A percentile compares a stretch with the other conserved stretches of the same genome.
Evolutionary conservation across 1,284 basidiomycete species (phyloP).

Genomic region (Boletus smithii): DNA sequence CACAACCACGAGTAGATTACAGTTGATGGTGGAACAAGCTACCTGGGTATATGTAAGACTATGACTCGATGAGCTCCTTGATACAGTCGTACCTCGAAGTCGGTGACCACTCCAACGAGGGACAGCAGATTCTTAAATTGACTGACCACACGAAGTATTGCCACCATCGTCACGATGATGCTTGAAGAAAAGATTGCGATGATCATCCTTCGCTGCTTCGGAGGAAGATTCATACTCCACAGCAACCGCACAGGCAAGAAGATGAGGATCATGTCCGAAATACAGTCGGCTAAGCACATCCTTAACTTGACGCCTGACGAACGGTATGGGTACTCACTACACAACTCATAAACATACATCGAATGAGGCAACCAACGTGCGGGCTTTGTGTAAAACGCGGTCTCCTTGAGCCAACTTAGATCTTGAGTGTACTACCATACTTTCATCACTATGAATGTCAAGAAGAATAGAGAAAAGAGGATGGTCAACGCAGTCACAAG

Average conservation of each 20-base stretch:
- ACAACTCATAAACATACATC: conserved; percentile 14
- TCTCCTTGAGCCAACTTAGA: conserved; percentile 6
- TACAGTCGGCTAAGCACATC: conserved; percentile 15
- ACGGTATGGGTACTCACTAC: conserved; percentile 11
- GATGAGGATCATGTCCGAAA: conserved; percentile 22
- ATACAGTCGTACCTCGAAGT: conserved; percentile 21
- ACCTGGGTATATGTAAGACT: conserved; percentile 14
- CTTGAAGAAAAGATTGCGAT: conserved; percentile 18
- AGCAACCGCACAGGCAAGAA: conserved; percentile 15
- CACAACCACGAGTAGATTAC: conserved; percentile 23
- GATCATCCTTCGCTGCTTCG: conserved; percentile 20
- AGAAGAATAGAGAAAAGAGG: conserved; percentile 9
- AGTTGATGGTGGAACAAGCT: conserved; percentile 16
- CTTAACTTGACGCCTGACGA: neutral
- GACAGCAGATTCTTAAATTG: conserved; percentile 14
- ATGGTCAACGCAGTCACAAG: conserved; percentile 6
- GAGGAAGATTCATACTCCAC: conserved; percentile 17
- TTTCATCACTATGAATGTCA: neutral
- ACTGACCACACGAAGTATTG: conserved; percentile 20
- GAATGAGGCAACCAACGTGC: conserved; percentile 1
- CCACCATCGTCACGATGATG: conserved; percentile 15
- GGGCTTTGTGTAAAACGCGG: neutral
- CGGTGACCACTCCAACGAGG: conserved; percentile 9
- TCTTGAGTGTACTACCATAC: conserved; percentile 14
- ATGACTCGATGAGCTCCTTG: neutral